Base-by-base conservation (phyloP, 2,329 filamentous ascomycete species). In the Aureobasidium sp. region DNA sequence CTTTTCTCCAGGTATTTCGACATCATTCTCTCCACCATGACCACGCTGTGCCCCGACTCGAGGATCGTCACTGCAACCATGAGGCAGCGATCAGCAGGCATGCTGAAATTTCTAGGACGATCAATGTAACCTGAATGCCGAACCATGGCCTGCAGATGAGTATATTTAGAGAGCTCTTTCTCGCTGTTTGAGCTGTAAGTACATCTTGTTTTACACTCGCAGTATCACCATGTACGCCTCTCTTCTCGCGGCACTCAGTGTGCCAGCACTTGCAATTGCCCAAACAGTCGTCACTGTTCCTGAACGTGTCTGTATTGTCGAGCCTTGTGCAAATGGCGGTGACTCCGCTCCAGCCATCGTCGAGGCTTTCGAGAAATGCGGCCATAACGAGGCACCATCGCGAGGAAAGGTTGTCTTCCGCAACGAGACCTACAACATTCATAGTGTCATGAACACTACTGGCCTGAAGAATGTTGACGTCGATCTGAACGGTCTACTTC, bases 391-490 rank as follows among this genome's bases (percentile, higher is more conserved):
- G 15, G 27, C 15, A 2, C 57, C 44, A 12, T 50, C 48, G 1
- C 53, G 81, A 57, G 80, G 81, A 48, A 79, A 73, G 53, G 75
- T 84, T 61, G 74, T 82, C 44, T 81, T 84, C 68, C 72, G 74
- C 29, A 78, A 79, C 55, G 76, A 74, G 1, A 76, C 76, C 2
- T 82, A 80, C 73, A 72, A 81, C 66, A 75, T 82, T 65, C 75
- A 77, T 34, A 75, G 76, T 46, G 75, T 81, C 5, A 79, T 83
- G 79, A 79, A 81, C 64, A 79, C 76, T 13, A 76, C 76, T 3
- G 71, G 74, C 62, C 72, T 83, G 26, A 67, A 72, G 44, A 78
- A 82, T 65, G 74, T 77, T 17, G 76, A 79, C 37, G 73, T 82
- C 52, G 77, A 82, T 61, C 72, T 82, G 53, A 69, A 75, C 29